Evolutionary conservation across 441 rosid species (phyloP), one percentile per base, ranked within the genome.

Genomic region (Macaranga tanarius): DNA sequence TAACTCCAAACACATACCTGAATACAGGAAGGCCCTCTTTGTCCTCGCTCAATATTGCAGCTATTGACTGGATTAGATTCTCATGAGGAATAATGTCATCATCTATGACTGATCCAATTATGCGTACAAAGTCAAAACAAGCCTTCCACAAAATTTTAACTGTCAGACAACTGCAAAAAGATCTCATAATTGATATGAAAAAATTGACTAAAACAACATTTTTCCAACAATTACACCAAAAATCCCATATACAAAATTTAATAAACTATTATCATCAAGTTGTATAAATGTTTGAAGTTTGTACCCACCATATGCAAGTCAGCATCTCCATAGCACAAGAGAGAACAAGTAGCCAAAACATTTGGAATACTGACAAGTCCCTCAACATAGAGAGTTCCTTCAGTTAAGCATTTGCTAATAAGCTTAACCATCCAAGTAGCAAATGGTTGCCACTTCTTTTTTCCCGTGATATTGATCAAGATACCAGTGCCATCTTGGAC

Each of bases 221-320:
- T 58, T 7, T 23, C n/a, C 61, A 70, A 51, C 66, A 77, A 79
- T 65, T 65, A 71, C 57, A 76, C 65, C 26, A 72, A 63, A 69
- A 31, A 79, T 65, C 59, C 54, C 50, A 56, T 19, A 48, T 12
- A 73, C 51, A 59, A 22, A 51, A 79, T 60, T 9, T 65, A 60
- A 67, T 55, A 67, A 84, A 56, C 62, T 45, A 70, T n/a, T 26
- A 69, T 77, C 50, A 42, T 64, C 66, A 76, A 77, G 74, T 67
- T 59, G 38, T 38, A 77, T 10, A 58, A 72, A 25, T 34, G 0
- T 34, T 34, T 34, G 38, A 72, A 25, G 61, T 8, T 67, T 62
- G 17, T 45, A 83, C 97, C 78, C 85, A 96, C 97, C 97, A 92
- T 93, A 71, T 93, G 99, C 87, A 96, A 72, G 73, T 86, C 97